Evolutionary conservation across 2,329 filamentous ascomycete genomes (phyloP).

Genomic region (Colletotrichum trifolii): DNA sequence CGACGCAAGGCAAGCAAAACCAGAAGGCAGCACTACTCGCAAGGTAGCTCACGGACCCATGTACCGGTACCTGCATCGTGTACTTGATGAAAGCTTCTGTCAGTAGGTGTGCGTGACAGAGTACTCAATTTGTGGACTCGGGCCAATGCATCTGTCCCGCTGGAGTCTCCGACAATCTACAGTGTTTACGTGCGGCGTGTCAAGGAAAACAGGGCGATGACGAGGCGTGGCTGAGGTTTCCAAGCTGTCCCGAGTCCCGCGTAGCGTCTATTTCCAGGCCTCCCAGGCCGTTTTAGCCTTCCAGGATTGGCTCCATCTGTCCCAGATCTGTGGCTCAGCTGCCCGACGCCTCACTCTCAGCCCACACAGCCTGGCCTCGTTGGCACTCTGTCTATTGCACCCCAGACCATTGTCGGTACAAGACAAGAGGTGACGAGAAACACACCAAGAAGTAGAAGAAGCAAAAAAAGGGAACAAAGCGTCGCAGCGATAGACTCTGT

Average conservation of each 20-base stretch:
- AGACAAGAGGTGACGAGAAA: too few relatives aligned
- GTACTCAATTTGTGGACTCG: too few relatives aligned
- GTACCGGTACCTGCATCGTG: slow-evolving; percentile 20
- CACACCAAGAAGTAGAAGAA: too few relatives aligned
- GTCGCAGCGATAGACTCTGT: slow-evolving; percentile 7
- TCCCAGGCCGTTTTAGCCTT: slow-evolving; percentile 1
- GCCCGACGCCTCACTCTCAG: slow-evolving; percentile 29
- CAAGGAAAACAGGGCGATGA: slow-evolving; percentile 47
- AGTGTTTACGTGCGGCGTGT: not conserved
- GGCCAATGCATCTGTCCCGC: slow-evolving; percentile 5
- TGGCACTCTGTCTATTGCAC: not conserved
- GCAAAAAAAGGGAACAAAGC: too few relatives aligned
- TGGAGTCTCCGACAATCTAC: slow-evolving; percentile 13
- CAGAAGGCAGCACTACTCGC: too few relatives aligned
- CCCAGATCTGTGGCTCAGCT: slow-evolving; percentile 35
- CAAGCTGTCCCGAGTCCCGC: too few relatives aligned
- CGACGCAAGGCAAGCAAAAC: too few relatives aligned
- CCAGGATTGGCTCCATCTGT: slow-evolving; percentile 16
- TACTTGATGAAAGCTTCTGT: slow-evolving; percentile 26
- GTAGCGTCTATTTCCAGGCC: slow-evolving; percentile 33
- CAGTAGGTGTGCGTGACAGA: not conserved
- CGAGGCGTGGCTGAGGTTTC: slow-evolving; percentile 47
- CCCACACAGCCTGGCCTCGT: slow-evolving; percentile 4
- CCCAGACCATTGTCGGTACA: too few relatives aligned
- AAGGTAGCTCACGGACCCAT: not conserved